These are phyloP conservation scores for Maudiozyma barnettii DNA, from an alignment of 805 yeast genomes.

Conservation along the genomic window DNA sequence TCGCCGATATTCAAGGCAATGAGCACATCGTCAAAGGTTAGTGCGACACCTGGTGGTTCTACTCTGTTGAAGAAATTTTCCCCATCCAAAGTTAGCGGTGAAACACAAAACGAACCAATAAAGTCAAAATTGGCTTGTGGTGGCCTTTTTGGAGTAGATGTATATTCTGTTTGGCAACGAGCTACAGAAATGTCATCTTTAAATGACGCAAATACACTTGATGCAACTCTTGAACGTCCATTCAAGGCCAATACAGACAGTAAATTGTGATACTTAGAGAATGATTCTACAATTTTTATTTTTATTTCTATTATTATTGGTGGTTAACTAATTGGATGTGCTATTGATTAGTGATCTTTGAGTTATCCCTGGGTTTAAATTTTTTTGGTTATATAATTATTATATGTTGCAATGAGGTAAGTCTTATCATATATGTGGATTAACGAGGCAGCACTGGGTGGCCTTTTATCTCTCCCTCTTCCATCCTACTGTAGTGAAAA, in stretches of 20 bases:
- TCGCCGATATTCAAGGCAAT: slow-evolving; percentile 25
- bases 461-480: neutral
- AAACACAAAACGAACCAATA: slow-evolving; percentile 6
- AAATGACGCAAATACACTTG: neutral
- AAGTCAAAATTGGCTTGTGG: slow-evolving; percentile 21
- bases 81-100: slow-evolving; percentile 9
- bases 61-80: slow-evolving; percentile 10
- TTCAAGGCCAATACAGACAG: neutral
- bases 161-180: slow-evolving; percentile 29
- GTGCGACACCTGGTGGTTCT: slow-evolving; percentile 13
- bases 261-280: neutral
- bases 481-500: too few species aligned
- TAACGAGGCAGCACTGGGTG: neutral
- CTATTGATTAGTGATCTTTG: neutral
- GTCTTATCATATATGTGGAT: neutral
- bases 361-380: neutral
- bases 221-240: neutral
- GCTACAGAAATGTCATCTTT: slow-evolving; percentile 15
- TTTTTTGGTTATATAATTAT: neutral
- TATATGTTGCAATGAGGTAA: neutral
- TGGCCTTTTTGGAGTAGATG: slow-evolving; percentile 29
- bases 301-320: neutral
- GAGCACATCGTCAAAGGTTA: slow-evolving; percentile 10
- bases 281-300: neutral
- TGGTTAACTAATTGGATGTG: neutral